A percentile compares a stretch with the other conserved stretches of the same genome.
Evolutionary conservation across 768 basidiomycete genomes (phyloP).

Genomic region (Panus rudis): DNA sequence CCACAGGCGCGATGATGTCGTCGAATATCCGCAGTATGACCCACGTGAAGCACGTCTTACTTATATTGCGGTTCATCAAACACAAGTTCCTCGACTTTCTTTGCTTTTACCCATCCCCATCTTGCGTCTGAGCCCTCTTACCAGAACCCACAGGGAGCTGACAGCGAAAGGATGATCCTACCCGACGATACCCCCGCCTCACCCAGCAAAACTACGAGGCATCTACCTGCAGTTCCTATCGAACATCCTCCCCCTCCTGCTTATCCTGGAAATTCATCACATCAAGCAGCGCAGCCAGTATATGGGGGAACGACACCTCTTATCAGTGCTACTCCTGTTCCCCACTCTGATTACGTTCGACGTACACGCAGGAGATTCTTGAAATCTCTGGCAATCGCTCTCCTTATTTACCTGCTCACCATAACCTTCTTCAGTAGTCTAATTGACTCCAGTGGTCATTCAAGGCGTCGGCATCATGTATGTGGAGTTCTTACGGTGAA

Average conservation of each 20-base stretch:
- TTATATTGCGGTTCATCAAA: not conserved
- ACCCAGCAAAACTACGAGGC: constrained; percentile 13
- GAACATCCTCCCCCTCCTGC: constrained; percentile 15
- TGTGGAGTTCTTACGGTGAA: not conserved
- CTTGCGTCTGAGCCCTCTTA: not conserved
- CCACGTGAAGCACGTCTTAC: constrained; percentile 9
- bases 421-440: constrained; percentile 8
- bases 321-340: constrained; percentile 1
- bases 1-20: not conserved
- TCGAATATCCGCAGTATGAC: constrained; percentile 1
- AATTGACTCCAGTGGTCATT: not conserved
- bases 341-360: constrained; percentile 4
- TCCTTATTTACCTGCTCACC: constrained; percentile 12
- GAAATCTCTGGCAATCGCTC: constrained; percentile 15
- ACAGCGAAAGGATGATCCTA: constrained; percentile 15
- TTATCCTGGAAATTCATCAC: constrained; percentile 12
- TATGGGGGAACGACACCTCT: not conserved
- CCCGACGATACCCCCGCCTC: constrained; percentile 19
- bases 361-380: constrained; percentile 13
- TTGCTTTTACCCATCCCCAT: constrained; percentile 1
- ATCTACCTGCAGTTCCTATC: constrained; percentile 4
- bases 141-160: not conserved
- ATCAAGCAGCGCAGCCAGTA: not conserved
- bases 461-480: not conserved
- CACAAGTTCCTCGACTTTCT: not conserved